Evolutionary conservation across 163 green algal genomes (phyloP), one percentile per base, ranked within the genome.

Genomic region (Chlamydomonas reinhardtii): DNA sequence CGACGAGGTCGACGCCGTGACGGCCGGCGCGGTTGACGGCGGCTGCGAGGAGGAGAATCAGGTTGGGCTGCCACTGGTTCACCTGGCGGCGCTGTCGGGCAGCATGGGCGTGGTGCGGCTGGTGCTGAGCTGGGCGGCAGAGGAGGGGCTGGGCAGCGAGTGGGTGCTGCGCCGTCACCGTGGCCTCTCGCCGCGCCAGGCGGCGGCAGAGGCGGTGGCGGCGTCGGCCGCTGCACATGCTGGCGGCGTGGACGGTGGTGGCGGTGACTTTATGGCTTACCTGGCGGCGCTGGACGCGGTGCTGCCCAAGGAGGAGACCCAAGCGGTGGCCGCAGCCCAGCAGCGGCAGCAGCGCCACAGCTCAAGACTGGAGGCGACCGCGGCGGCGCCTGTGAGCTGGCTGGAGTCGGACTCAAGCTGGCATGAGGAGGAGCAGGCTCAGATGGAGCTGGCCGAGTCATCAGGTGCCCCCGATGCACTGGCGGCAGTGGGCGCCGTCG

Each of bases 81-180:
- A 68, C 11, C 77, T 76, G 35, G 65, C 77, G 64, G 65, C 76
- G 25, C 29, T 76, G n/a, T 84, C 77, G 8, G 48, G 66, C 31
- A 76, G 32, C 22, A 27, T 84, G 0, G 4, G 2, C 17, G 31
- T 70, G 16, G 43, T 84, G 35, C 65, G 61, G 11, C 16, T 35
- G 31, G 29, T 84, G 24, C 65, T 76, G 43, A 4, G 3, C 3
- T 84, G 77, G 77, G 77, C 77, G 19, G 39, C 29, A 14, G 65
- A 32, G 48, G 77, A 84, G 29, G 77, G 77, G 27, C 65, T 84
- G 24, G 43, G 65, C 3, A 0, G 61, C 0, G 64, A 65, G 2
- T 74, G 62, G 76, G 35, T 74, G 64, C 29, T 84, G 29, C 76
- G 76, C 5, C 64, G 37, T 29, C 37, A 84, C 76, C 17, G 29